phyloP scores from a whole-genome alignment of 148 eudicot genomes.

The Cornus florida region DNA sequence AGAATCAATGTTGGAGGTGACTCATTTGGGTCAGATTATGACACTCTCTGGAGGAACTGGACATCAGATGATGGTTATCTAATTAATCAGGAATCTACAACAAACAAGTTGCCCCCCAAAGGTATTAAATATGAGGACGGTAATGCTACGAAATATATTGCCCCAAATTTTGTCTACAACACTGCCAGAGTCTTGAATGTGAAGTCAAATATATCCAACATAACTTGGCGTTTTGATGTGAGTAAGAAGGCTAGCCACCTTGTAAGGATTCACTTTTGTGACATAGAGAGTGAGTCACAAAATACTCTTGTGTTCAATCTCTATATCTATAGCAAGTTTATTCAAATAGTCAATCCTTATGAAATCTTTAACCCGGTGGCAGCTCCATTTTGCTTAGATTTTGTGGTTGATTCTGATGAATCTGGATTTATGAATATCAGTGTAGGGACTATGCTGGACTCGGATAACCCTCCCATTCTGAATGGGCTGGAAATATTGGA shows the following conservation, averaged over 20 bases:
- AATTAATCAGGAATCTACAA: neutral
- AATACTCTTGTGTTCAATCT: constrained; percentile 11
- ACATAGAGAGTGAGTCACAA: neutral
- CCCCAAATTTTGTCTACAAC: constrained; percentile 26
- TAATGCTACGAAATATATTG: constrained; percentile 9
- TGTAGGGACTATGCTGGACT: constrained; percentile 18
- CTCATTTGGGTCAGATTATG: neutral
- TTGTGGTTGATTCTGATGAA: constrained; percentile 28
- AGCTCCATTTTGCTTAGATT: constrained; percentile 36
- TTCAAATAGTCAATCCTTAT: neutral
- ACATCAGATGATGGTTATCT: constrained; percentile 17
- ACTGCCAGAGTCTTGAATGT: constrained; percentile 26
- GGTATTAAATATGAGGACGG: neutral
- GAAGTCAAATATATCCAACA: neutral
- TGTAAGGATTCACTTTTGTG: constrained; percentile 44
- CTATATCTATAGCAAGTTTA: constrained; percentile 17
- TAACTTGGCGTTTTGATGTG: constrained; percentile 42
- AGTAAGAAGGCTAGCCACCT: constrained; percentile 12
- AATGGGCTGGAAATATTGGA: constrained; percentile 59
- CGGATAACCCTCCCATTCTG: constrained; percentile 11
- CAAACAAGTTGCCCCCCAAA: neutral
- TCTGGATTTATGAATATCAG: constrained; percentile 31
- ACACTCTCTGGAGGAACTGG: constrained; percentile 28
- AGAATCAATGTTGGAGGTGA: constrained; percentile 33
- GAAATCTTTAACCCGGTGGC: neutral